Evolutionary conservation across 495 filamentous ascomycete species (phyloP), one percentile per base, ranked within the genome.

Genomic region (Penicillium simplicissimum): DNA sequence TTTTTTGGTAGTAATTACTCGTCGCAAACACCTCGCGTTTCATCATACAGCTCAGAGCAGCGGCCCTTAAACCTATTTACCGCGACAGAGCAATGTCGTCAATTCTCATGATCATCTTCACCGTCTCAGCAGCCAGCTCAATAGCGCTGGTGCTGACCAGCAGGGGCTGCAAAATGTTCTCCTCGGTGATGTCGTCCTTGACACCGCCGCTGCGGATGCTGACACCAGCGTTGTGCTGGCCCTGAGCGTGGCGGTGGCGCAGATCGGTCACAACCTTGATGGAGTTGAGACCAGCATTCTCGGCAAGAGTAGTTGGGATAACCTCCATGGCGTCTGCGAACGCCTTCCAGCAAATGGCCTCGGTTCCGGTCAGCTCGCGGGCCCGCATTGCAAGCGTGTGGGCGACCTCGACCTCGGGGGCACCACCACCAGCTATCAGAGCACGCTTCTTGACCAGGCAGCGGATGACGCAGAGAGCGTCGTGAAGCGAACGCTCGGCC

Each of bases 201-300:
- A 98, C 96, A 55, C 96, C 95, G 9, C 96, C 94, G 71, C 88
- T 92, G 84, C 95, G 91, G 78, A 98, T 98, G 76, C 92, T 97
- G 23, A 98, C 92, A 57, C 95, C 95, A 17, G 95, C 94, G 66
- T 96, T 96, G 81, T 88, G 89, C 85, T 98, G 92, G 53, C 94
- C 96, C 73, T 90, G 86, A 61, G 92, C 95, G 74, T 98, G 95
- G 65, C 92, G 84, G 77, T 97, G 91, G 68, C 96, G 84, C 74
- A 98, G 78, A 60, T 97, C 96, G 37, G 95, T 98, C n/a, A 98
- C 95, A 15, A 98, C 96, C 76, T 93, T 96, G 82, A 98, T 98
- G 69, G 88, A 91, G 81, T 97, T 98, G 58, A 98, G 82, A 36
- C 95, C 95, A 0, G 95, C 95, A 66, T 98, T 98, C 81, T 98